These are phyloP conservation scores for Colletotrichum sidae DNA, from an alignment of 2,329 filamentous ascomycete species.

Conservation along the genomic window DNA sequence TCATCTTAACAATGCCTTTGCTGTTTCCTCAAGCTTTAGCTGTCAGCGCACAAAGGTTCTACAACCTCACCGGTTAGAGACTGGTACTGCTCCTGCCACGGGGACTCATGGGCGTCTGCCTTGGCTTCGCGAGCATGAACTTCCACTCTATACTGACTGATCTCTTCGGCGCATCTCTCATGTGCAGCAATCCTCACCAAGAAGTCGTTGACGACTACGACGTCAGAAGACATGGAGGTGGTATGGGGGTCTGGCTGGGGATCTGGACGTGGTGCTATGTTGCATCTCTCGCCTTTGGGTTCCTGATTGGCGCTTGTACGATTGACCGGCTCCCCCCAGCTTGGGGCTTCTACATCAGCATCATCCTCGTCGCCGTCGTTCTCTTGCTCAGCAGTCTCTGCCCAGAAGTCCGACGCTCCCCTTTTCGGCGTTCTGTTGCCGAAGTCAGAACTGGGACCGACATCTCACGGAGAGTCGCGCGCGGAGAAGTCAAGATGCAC, in stretches of 20 bases:
- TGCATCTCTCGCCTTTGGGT: constrained; percentile 77
- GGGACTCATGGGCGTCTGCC: constrained; percentile 72
- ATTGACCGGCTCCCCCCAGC: constrained; percentile 73
- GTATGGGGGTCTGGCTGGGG: constrained; percentile 83
- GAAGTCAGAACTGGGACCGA: constrained; percentile 68
- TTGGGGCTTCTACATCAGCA: constrained; percentile 82
- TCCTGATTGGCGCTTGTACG: constrained; percentile 76
- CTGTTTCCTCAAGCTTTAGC: constrained; percentile 81
- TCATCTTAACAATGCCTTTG: constrained; percentile 77
- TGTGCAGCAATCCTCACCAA: constrained; percentile 78
- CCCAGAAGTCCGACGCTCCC: constrained; percentile 78
- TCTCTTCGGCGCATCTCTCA: constrained; percentile 80
- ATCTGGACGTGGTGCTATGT: constrained; percentile 84
- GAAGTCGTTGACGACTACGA: constrained; percentile 76
- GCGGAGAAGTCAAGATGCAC: constrained; percentile 83
- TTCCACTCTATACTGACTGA: constrained; percentile 78
- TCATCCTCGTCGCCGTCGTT: constrained; percentile 73
- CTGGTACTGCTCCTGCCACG: constrained; percentile 72
- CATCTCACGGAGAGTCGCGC: constrained; percentile 69
- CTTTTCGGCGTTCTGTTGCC: constrained; percentile 75
- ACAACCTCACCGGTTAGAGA: constrained; percentile 66
- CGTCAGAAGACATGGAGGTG: constrained; percentile 79
- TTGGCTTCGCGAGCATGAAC: constrained; percentile 84
- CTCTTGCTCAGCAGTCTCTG: constrained; percentile 77
- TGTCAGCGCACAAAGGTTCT: constrained; percentile 67